Base-by-base conservation (phyloP, 345 rosid species). In the Gossypium longicalyx region DNA sequence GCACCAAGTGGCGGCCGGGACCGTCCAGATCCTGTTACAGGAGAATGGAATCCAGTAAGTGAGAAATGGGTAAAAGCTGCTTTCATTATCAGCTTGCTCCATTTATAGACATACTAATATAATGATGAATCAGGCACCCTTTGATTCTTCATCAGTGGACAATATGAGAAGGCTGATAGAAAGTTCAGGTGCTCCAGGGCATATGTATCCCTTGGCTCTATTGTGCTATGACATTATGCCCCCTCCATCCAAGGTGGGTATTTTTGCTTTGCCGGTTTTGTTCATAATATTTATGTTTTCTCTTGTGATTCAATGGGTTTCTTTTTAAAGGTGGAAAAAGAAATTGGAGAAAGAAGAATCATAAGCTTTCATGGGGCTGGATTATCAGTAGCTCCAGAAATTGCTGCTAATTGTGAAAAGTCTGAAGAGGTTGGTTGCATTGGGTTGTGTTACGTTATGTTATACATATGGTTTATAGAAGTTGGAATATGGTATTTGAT, bases 1-100 rank as follows among this genome's bases (percentile, higher is more conserved):
- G 92, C 99, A 56, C 99, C 99, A 69, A 94, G 98, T 67, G 99
- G 98, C 73, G 99, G 99, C 68, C 89, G 98, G 76, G 99, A 95
- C 81, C 98, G 98, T 19, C 99, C 98, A 10, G 86, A 95, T 89
- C 88, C 92, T 71, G 74, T 71, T 25, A 89, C 98, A 15, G 87
- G 81, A 80, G 96, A 91, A 80, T 92, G 94, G 93, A 69, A 65
- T 84, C 98, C 98, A 20, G 98, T 95, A 83, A 86, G 97, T 34
- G 41, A 34, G 7, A 34, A 34, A 34, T 5, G 41, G 41, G 41
- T 34, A 34, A 34, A 34, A 34, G 41, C 41, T 4, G 7, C 41
- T 4, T 34, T 34, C 41, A 5, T 15, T 51, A 63, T 81, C 65
- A 11, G 59, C 56, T 76, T 72, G 47, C 11, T 79, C 76, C 74